Percentiles rank a stretch among this genome's conserved stretches.
phyloP scores from a whole-genome alignment of 2,329 filamentous ascomycete species.

The Ophiostoma tasmaniense region DNA sequence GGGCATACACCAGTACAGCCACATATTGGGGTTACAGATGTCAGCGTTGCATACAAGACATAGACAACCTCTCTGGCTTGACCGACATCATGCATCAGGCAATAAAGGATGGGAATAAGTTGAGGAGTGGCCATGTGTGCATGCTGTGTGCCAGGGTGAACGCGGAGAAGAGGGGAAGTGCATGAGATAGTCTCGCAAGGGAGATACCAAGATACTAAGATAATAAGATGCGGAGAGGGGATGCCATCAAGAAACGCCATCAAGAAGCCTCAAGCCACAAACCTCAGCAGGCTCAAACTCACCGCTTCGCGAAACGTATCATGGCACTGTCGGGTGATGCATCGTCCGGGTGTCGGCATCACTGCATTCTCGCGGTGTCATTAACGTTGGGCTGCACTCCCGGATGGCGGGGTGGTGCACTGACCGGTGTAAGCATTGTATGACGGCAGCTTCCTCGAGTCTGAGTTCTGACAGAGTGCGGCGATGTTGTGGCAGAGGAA shows the following conservation, averaged over 20 bases:
- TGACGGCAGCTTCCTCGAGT: background rate
- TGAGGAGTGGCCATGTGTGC: background rate
- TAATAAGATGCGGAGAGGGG: background rate
- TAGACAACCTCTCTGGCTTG: background rate
- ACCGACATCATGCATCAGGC: background rate
- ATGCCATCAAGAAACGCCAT: background rate
- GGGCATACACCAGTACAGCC: background rate
- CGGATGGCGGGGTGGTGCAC: background rate
- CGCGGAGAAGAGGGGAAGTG: slow-evolving; percentile 2
- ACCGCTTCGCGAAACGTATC: background rate
- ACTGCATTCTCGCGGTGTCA: background rate
- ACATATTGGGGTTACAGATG: background rate
- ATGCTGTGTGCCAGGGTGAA: background rate
- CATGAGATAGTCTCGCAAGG: background rate
- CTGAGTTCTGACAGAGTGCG: background rate
- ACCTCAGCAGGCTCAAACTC: background rate
- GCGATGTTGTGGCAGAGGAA: background rate
- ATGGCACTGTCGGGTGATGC: background rate
- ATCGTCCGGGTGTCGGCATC: background rate
- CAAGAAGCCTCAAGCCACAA: too few relatives aligned
- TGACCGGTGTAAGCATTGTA: background rate
- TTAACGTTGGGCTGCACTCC: background rate
- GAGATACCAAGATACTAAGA: background rate
- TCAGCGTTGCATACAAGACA: background rate
- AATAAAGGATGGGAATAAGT: background rate